phyloP scores from a whole-genome alignment of 1,139 yeast species.

The Suhomyces kunorum region DNA sequence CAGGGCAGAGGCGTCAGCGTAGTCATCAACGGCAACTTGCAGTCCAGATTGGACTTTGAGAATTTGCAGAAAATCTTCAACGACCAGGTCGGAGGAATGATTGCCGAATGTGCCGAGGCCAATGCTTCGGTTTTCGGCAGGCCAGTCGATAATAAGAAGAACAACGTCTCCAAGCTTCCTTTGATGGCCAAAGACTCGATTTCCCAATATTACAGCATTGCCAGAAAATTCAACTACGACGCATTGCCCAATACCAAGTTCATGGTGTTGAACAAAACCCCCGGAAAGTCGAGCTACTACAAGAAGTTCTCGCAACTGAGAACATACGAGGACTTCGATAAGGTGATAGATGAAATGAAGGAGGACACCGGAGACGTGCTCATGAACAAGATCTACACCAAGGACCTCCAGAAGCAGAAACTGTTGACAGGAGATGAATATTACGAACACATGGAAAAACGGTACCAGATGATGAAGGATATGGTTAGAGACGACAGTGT shows the following conservation, averaged over 20 bases:
- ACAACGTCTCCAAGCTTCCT: conserved; percentile 29
- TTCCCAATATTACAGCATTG: conserved; percentile 57
- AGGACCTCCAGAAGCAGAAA: conserved; percentile 37
- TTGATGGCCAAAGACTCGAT: conserved; percentile 57
- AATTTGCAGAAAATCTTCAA: conserved; percentile 52
- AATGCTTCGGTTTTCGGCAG: conserved; percentile 75
- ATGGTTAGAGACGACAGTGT: conserved; percentile 6
- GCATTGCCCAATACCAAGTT: conserved; percentile 72
- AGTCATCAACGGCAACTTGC: conserved; percentile 78
- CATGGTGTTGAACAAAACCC: conserved; percentile 73
- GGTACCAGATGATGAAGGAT: conserved; percentile 15
- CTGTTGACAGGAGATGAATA: conserved; percentile 25
- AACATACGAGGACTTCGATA: conserved; percentile 50
- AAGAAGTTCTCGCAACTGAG: conserved; percentile 59
- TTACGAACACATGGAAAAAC: conserved; percentile 14
- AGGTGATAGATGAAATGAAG: conserved; percentile 25
- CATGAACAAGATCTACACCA: conserved; percentile 33
- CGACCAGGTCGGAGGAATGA: conserved; percentile 77
- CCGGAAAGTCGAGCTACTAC: conserved; percentile 71
- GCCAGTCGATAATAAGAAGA: neutral
- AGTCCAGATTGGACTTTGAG: conserved; percentile 54
- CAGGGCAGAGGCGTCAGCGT: conserved; percentile 65
- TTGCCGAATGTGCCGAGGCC: conserved; percentile 85
- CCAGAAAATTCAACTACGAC: conserved; percentile 32
- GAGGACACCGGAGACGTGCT: conserved; percentile 32